These are phyloP conservation scores for Kockiozyma suomiensis DNA, from an alignment of 805 yeast genomes.

Conservation along the genomic window DNA sequence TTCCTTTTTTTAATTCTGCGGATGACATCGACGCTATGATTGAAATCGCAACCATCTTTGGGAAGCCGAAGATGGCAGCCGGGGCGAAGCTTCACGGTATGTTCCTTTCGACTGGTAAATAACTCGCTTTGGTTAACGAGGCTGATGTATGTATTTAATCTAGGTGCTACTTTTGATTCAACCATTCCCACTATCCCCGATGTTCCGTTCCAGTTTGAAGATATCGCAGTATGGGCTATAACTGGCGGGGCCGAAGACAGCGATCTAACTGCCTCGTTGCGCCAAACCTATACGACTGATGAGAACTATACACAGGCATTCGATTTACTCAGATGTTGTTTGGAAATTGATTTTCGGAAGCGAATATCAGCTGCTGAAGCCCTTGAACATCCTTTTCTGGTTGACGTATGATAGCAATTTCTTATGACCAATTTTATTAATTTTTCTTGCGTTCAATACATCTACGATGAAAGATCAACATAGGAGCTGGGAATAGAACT, in stretches of 20 bases:
- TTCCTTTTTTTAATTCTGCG: constrained; percentile 91
- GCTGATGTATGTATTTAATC: not conserved
- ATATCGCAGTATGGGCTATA: constrained; percentile 49
- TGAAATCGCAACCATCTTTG: constrained; percentile 81
- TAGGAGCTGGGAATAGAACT: too few relatives aligned
- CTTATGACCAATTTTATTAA: not conserved
- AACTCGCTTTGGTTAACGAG: too few relatives aligned
- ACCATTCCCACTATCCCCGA: constrained; percentile 56
- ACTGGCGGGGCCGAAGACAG: constrained; percentile 18
- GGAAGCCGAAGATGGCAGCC: constrained; percentile 67
- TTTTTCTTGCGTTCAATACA: too few relatives aligned
- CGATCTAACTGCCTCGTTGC: not conserved
- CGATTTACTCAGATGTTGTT: constrained; percentile 55
- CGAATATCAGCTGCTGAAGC: constrained; percentile 68
- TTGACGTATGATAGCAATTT: not conserved
- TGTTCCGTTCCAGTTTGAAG: constrained; percentile 45
- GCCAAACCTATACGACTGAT: not conserved
- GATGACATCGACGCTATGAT: constrained; percentile 91
- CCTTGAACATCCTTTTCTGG: constrained; percentile 43
- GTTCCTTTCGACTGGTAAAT: too few relatives aligned
- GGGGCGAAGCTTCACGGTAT: constrained; percentile 83
- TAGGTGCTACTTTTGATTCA: constrained; percentile 68
- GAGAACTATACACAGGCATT: constrained; percentile 38
- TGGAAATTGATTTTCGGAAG: constrained; percentile 66
- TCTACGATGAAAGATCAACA: too few relatives aligned